Conservation (phyloP, 257 asterid species). For the Fraxinus cuspidata region DNA sequence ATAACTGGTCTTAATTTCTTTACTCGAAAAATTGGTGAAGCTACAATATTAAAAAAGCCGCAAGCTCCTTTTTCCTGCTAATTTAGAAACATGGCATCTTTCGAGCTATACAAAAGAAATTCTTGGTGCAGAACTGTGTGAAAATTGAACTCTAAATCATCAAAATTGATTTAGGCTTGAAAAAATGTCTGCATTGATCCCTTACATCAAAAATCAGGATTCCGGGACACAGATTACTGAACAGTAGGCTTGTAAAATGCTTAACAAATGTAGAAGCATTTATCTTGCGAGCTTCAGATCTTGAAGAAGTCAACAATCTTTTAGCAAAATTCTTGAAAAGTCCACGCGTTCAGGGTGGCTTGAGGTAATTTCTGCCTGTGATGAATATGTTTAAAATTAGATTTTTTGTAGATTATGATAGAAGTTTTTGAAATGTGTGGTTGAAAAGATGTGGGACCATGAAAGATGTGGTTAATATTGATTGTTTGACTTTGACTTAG, state of each 20-base stretch:
- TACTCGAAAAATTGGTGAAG: not conserved
- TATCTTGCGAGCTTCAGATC: slow-evolving; percentile 68
- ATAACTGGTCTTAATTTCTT: too few species aligned
- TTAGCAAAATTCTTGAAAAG: slow-evolving; percentile 72
- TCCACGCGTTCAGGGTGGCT: slow-evolving; percentile 84
- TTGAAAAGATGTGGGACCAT: too few species aligned
- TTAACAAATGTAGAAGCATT: slow-evolving; percentile 76
- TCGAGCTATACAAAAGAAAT: not conserved
- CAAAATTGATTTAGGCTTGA: not conserved
- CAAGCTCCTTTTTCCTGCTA: not conserved
- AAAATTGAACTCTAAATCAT: not conserved
- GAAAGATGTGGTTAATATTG: too few species aligned
- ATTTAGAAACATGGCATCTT: not conserved
- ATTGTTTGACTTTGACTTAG: too few species aligned
- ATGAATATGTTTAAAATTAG: not conserved
- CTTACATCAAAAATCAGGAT: slow-evolving; percentile 39
- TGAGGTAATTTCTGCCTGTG: slow-evolving; percentile 54
- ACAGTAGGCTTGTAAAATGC: slow-evolving; percentile 75
- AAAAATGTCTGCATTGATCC: not conserved
- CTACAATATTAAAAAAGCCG: not conserved
- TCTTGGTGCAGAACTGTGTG: not conserved
- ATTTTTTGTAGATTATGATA: too few species aligned
- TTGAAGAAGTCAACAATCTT: slow-evolving; percentile 76
- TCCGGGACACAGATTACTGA: slow-evolving; percentile 61
- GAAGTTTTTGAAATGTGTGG: too few species aligned